phyloP scores from a whole-genome alignment of 352 stramenopile genomes.

The Phytophthora pseudosyringae region DNA sequence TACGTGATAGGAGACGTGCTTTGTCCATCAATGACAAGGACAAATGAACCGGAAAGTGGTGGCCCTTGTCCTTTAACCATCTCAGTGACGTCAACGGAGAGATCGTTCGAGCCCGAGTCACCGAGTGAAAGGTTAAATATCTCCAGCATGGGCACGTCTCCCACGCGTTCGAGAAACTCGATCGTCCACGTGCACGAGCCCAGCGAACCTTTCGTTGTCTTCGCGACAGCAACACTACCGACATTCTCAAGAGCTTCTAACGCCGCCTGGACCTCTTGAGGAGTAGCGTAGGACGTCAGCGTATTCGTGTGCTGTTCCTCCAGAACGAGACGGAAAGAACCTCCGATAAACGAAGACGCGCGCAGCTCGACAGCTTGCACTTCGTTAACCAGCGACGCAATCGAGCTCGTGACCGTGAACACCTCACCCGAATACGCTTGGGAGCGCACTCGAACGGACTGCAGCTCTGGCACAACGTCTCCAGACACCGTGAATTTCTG shows the following conservation, averaged over 20 bases:
- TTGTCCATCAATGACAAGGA: conserved; percentile 48
- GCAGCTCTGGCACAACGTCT: conserved; percentile 42
- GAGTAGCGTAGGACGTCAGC: conserved; percentile 60
- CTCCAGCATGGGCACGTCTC: conserved; percentile 55
- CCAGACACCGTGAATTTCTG: conserved; percentile 59
- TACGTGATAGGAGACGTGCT: conserved; percentile 33
- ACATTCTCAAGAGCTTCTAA: conserved; percentile 57
- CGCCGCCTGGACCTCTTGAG: conserved; percentile 46
- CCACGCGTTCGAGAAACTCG: conserved; percentile 57
- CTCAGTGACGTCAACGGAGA: conserved; percentile 52
- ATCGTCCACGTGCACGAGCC: conserved; percentile 68
- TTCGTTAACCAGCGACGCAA: conserved; percentile 40
- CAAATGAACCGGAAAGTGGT: conserved; percentile 49
- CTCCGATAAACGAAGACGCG: conserved; percentile 54
- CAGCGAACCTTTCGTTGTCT: conserved; percentile 32
- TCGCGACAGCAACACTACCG: conserved; percentile 42
- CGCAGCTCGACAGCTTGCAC: conserved; percentile 50
- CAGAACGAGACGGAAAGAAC: conserved; percentile 50
- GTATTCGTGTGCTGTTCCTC: conserved; percentile 40
- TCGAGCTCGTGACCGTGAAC: conserved; percentile 44
- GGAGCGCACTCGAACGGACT: conserved; percentile 40
- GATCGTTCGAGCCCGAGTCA: conserved; percentile 54
- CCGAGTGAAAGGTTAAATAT: conserved; percentile 51
- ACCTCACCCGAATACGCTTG: conserved; percentile 51
- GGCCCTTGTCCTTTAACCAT: conserved; percentile 47